Evolutionary conservation across 1,139 yeast species (phyloP), one percentile per base, ranked within the genome.

Genomic region (Geotrichum candidum): DNA sequence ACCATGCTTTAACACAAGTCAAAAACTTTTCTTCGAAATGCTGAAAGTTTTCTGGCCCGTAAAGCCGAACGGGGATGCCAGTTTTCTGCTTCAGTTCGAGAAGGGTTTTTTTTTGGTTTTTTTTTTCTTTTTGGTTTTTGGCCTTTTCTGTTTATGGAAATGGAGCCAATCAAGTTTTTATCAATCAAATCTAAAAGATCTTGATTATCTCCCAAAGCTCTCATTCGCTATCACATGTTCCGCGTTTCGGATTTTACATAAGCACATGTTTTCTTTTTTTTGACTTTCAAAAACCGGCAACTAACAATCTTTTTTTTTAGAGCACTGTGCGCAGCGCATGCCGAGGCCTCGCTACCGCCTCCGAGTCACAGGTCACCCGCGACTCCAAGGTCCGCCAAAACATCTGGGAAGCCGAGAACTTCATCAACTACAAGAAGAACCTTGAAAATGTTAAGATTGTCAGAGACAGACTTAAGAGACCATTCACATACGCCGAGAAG

Each of bases 401-500:
- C 83, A 83, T 88, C 80, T 84, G 91, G 82, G 99, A 94, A 81
- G 65, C 84, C 73, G 85, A 84, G 77, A 88, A 94, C 64, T 91
- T 85, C 82, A 80, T 76, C 72, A 76, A 76, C 71, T 76, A 76
- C 75, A 75, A 75, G 72, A 67, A 76, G 69, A 73, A 76, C 67
- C 70, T 73, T 80, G 96, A 90, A 79, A 90, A 88, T 74, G 87
- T 92, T 70, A 83, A 88, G 71, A 88, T 90, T 72, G 97, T 94
- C 73, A 87, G 87, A 80, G 80, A 84, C 70, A 87, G 97, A 81
- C 84, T 92, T 72, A 84, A 84, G 27, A 88, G 97, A 78, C 99
- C 99, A 58, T 84, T 94, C 76, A 94, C 99, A 66, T 94, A 91
- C 77, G 98, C 98, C 71, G 99, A 94, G 82, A 94, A 94, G 83